Evolutionary conservation across 176 grass and related monocot genomes (phyloP).

Genomic region (Aegilops umbellulata): DNA sequence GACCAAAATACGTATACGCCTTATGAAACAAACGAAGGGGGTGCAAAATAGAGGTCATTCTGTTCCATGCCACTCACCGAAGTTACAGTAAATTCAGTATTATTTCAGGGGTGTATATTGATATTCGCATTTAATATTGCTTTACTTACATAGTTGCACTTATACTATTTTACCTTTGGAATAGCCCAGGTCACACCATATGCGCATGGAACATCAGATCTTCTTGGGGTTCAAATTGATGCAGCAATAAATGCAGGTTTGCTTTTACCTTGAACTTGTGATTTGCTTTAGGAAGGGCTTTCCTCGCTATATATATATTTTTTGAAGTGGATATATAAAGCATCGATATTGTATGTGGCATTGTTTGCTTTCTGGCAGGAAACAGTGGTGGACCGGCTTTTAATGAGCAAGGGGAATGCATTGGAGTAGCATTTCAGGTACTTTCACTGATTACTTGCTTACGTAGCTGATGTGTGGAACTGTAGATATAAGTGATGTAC

Average conservation of each 20-base stretch:
- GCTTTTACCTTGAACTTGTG: slow-evolving; percentile 17
- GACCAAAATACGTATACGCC: neutral
- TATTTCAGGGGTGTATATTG: neutral
- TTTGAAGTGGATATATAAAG: slow-evolving; percentile 7
- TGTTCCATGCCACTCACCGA: neutral
- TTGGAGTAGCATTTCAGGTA: slow-evolving; percentile 99
- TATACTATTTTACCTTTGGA: slow-evolving; percentile 42
- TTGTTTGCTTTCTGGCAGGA: slow-evolving; percentile 54
- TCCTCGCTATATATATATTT: neutral
- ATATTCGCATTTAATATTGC: neutral
- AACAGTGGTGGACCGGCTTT: slow-evolving; percentile 98
- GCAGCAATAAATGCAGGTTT: slow-evolving; percentile 96
- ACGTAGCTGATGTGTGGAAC: neutral
- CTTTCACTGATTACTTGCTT: slow-evolving; percentile 35
- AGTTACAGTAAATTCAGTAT: slow-evolving; percentile 6
- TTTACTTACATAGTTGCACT: slow-evolving; percentile 19
- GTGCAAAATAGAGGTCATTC: neutral
- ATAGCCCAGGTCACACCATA: slow-evolving; percentile 95
- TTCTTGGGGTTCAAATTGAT: slow-evolving; percentile 99
- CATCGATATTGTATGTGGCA: neutral
- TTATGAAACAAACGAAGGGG: neutral
- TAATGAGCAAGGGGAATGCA: slow-evolving; percentile 97
- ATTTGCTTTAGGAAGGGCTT: neutral
- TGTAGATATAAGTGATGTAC: slow-evolving; percentile 4
- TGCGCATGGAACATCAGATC: slow-evolving; percentile 89